Evolutionary conservation across 31 red algal species (phyloP), one percentile per base, ranked within the genome.

Genomic region (Bonnemaisonia californica): DNA sequence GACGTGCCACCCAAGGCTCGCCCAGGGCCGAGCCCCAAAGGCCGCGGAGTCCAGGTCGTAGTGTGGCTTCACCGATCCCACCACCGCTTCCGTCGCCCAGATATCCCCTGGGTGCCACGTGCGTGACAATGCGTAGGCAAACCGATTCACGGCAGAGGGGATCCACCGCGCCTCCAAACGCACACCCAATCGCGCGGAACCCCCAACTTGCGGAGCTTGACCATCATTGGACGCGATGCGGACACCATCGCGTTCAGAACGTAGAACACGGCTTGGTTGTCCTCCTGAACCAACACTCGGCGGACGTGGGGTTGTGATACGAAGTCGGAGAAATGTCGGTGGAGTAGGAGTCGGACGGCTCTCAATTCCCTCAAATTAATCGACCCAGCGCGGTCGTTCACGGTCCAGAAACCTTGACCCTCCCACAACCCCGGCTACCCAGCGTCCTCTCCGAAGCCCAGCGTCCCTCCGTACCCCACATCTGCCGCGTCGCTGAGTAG

Each of bases 241-340:
- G 64, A 74, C 11, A 84, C 69, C 67, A 84, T 84, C 5, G 68
- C 48, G 37, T 74, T 75, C 8, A 84, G 38, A 1, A 84, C 19
- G 68, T 28, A 75, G 0, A 75, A 55, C 36, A 85, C 82, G 11
- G 82, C 68, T 28, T 67, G 70, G 71, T 85, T 85, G 69, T 66
- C 82, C 26, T 69, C 47, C n/a, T 82, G 64, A 1, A 70, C 45
- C 62, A 82, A 28, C 31, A 82, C 0, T 2, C 36, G 58, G 3
- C 54, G 24, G 40, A 47, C 45, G 11, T 7, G 33, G 34, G 29
- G 63, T 4, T 70, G 22, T 9, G 37, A 67, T 31, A 70, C 12
- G 33, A 34, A 57, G 40, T 2, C 40, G 63, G 35, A 3, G 62
- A 82, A 70, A n/a, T 54, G 23, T 47, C 19, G 3, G 30, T 69